Evolutionary conservation across 176 grass and related monocot species (phyloP).

Genomic region (Musa schizocarpa): DNA sequence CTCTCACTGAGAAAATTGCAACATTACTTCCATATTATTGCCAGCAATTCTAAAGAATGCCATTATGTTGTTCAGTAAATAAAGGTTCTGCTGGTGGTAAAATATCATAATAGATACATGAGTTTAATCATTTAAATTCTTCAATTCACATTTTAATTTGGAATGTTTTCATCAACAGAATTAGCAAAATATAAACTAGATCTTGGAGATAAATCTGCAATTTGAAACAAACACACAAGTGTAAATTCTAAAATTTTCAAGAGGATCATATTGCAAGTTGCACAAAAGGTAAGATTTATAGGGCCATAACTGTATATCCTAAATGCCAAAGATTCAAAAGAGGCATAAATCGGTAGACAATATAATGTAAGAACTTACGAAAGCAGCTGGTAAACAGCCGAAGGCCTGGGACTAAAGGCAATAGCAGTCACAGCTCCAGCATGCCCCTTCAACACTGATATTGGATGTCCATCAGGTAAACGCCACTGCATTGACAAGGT

Average conservation of each 20-base stretch:
- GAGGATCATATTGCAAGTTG: background rate
- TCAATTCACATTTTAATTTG: background rate
- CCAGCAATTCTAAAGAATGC: too few species aligned
- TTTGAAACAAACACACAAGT: background rate
- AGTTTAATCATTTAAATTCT: too few species aligned
- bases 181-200: background rate
- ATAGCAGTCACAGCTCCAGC: slow-evolving; percentile 82
- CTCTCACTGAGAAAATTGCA: too few species aligned
- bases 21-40: too few species aligned
- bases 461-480: slow-evolving; percentile 84
- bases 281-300: background rate
- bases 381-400: slow-evolving; percentile 84
- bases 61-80: too few species aligned
- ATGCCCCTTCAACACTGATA: slow-evolving; percentile 92
- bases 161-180: background rate
- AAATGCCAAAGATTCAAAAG: background rate
- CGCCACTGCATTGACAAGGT: slow-evolving; percentile 66
- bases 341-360: slow-evolving; percentile 2
- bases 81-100: too few species aligned
- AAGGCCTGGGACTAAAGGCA: slow-evolving; percentile 92
- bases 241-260: background rate
- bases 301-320: too few species aligned
- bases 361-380: slow-evolving; percentile 57
- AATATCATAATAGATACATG: too few species aligned
- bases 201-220: background rate